Base-by-base conservation (phyloP, 805 yeast species). In the Saccharomycopsis sp. region DNA sequence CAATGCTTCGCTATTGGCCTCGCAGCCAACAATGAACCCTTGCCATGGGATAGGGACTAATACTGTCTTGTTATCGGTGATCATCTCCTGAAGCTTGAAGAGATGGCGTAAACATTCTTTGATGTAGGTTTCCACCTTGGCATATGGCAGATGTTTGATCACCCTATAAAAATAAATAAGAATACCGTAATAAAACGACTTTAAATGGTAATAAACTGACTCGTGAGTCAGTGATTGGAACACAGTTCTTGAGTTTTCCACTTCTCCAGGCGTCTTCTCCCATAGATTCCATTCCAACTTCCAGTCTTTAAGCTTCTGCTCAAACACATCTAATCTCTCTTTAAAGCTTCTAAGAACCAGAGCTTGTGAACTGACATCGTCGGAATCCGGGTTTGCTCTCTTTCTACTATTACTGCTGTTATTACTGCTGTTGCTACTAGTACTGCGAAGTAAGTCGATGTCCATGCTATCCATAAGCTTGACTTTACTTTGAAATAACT, bases 11-110 rank as follows among this genome's bases (percentile, higher is more conserved):
- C 85, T 81, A 60, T 81, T 78, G 9, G 91, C 86, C 42, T 62
- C 64, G 66, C 94, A 86, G 0, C 96, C 96, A 0, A 93, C 91
- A 51, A 90, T 85, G 64, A 90, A 90, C 0, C 94, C 96, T 67
- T 87, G 93, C 94, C 96, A 90, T 65, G 89, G 83, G 38, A 89
- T 73, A 2, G 97, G 96, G 41, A 86, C 81, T 20, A 86, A 79
- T 0, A 85, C 83, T 24, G 81, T 83, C 20, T 77, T 72, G 17
- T 73, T 69, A 2, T 63, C 62, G 3, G 79, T 78, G 38, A 85
- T 82, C 54, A 88, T 72, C 47, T 69, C 67, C 58, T 84, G 87
- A 57, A 90, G 79, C 58, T 78, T 75, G 65, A 85, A 83, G 63
- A 89, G 72, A 67, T 86, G 90, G 23, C 75, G 72, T 55, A 89